These are phyloP conservation scores for Tolypocladium amazonense DNA, from an alignment of 2,329 filamentous ascomycete species.

Conservation along the genomic window DNA sequence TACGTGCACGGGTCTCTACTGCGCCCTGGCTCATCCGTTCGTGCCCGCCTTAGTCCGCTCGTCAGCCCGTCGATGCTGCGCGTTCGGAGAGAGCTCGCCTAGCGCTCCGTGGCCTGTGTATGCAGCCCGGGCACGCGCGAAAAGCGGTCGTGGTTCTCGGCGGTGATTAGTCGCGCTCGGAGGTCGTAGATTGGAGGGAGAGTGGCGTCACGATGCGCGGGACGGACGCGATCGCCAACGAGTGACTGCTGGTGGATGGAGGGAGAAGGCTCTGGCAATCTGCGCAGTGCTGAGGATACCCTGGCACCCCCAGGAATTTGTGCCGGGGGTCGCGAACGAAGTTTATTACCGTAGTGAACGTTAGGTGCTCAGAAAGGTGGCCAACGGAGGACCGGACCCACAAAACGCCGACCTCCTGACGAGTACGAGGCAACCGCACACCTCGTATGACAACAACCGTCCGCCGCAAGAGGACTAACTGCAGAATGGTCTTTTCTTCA, in stretches of 20 bases:
- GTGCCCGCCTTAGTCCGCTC: not conserved
- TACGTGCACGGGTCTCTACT: not conserved
- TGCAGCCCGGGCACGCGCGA: not conserved
- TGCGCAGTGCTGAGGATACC: not conserved
- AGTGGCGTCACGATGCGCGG: not conserved
- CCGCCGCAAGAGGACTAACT: not conserved
- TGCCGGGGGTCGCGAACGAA: not conserved
- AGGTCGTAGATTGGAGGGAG: not conserved
- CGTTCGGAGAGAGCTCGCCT: not conserved
- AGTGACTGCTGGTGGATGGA: not conserved
- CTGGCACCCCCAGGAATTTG: not conserved
- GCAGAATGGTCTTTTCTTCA: not conserved
- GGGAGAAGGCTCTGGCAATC: not conserved
- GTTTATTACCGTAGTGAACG: not conserved
- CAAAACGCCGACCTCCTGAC: conserved; percentile 3
- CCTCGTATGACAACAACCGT: not conserved
- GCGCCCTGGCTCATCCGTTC: not conserved
- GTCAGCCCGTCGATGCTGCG: not conserved
- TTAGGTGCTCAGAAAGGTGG: not conserved
- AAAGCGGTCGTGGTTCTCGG: not conserved
- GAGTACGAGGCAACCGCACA: not conserved
- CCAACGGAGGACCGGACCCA: conserved; percentile 6
- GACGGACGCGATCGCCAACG: not conserved
- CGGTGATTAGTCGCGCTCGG: not conserved
- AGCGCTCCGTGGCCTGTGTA: not conserved